A percentile compares a stretch with the other conserved stretches of the same genome.
These are phyloP conservation scores for Clitocybe nebularis DNA, from an alignment of 1,284 basidiomycete genomes.

Conservation along the genomic window DNA sequence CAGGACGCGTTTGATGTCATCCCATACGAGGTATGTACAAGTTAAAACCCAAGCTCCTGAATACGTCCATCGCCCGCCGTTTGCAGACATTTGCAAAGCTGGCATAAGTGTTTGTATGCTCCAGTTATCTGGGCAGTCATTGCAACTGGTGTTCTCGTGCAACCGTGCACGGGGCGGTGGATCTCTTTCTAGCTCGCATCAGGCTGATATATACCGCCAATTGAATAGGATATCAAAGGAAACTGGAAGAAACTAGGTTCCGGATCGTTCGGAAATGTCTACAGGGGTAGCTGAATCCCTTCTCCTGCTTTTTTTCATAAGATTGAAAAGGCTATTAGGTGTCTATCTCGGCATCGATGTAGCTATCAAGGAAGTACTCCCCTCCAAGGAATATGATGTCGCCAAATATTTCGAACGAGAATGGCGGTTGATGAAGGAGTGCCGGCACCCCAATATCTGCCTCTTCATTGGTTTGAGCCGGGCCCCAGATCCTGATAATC, in stretches of 20 bases:
- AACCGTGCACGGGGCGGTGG: no score
- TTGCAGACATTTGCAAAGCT: no score
- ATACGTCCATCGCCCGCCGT: neutral
- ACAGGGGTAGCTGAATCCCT: slow-evolving; percentile 59
- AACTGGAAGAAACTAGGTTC: slow-evolving; percentile 86
- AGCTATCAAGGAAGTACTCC: slow-evolving; percentile 93
- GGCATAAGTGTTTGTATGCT: no score
- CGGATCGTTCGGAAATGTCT: slow-evolving; percentile 91
- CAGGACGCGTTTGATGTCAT: slow-evolving; percentile 80
- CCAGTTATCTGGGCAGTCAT: no score
- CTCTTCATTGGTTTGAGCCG: slow-evolving; percentile 92
- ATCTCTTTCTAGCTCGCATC: no score
- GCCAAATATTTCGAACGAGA: slow-evolving; percentile 98
- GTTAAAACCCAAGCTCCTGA: slow-evolving; percentile 1
- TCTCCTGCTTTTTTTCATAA: slow-evolving; percentile 1
- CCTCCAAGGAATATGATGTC: slow-evolving; percentile 87
- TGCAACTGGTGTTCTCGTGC: no score
- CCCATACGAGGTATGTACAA: slow-evolving; percentile 61
- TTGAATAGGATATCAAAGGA: slow-evolving; percentile 76
- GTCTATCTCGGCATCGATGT: slow-evolving; percentile 93
- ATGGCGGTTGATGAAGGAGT: slow-evolving; percentile 89
- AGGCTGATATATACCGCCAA: neutral
- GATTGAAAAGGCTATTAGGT: slow-evolving; percentile 39
- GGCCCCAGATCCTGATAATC: slow-evolving; percentile 76
- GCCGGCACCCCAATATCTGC: slow-evolving; percentile 88